Evolutionary conservation across 2,329 filamentous ascomycete genomes (phyloP).

Genomic region (Fusarium sp.): DNA sequence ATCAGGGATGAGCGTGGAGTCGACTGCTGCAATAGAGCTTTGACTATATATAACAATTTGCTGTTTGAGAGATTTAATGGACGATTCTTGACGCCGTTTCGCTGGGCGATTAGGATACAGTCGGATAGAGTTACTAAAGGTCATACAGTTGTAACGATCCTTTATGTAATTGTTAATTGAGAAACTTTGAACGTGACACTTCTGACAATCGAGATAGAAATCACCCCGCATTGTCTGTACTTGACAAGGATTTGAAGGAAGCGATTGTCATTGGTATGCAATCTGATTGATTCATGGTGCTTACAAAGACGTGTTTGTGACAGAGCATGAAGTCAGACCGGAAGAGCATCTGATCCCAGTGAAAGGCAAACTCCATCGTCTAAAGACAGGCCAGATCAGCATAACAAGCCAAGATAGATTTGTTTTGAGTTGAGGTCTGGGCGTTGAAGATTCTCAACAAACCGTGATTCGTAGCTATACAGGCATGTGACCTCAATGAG

Average conservation of each 20-base stretch:
- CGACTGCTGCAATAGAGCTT: slow-evolving; percentile 5
- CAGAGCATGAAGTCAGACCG: slow-evolving; percentile 19
- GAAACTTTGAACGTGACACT: not conserved
- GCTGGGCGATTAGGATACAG: not conserved
- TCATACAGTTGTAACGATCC: slow-evolving; percentile 11
- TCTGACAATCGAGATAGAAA: slow-evolving; percentile 23
- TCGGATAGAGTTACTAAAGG: not conserved
- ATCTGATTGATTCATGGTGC: slow-evolving; percentile 23
- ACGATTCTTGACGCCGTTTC: not conserved
- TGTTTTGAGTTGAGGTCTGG: not conserved
- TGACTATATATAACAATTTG: not conserved
- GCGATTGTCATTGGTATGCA: slow-evolving; percentile 15
- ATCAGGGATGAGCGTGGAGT: slow-evolving; percentile 32
- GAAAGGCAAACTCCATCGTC: not conserved
- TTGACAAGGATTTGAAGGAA: slow-evolving; percentile 5
- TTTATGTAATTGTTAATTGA: slow-evolving; percentile 28
- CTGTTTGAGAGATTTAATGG: slow-evolving; percentile 17
- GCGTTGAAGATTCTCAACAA: not conserved
- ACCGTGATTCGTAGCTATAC: slow-evolving; percentile 2
- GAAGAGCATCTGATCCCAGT: not conserved
- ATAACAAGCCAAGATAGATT: not conserved
- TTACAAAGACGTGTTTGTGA: slow-evolving; percentile 26
- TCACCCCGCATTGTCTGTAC: slow-evolving; percentile 26
- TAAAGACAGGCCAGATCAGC: slow-evolving; percentile 1
- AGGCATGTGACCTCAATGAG: not conserved